Conservation (phyloP, 1,284 basidiomycete genomes). For the Leccinum pallidistipes region DNA sequence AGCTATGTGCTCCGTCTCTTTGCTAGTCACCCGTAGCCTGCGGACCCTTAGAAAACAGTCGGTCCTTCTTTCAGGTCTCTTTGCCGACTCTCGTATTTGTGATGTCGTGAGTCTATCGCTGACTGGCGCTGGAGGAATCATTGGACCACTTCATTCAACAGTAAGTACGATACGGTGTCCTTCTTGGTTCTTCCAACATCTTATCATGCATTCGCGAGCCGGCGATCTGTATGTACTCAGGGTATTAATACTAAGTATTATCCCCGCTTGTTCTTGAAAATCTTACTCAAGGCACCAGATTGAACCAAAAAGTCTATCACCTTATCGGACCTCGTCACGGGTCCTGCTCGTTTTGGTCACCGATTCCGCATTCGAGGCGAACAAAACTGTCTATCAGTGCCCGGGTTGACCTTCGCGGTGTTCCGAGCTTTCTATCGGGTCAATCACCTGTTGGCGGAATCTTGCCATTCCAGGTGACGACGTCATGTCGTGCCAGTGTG, state of each 20-base stretch:
- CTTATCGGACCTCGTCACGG: neutral
- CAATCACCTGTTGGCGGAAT: too few species aligned
- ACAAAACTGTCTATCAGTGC: neutral
- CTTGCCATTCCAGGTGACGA: too few species aligned
- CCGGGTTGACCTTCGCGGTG: neutral
- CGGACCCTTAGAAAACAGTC: too few species aligned
- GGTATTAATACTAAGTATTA: neutral
- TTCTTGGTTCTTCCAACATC: neutral
- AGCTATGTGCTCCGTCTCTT: too few species aligned
- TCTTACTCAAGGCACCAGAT: neutral
- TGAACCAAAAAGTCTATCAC: neutral
- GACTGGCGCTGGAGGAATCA: too few species aligned
- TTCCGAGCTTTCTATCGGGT: neutral
- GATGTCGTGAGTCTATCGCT: too few species aligned
- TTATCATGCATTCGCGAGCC: neutral
- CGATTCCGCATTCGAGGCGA: neutral
- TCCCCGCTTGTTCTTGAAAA: neutral
- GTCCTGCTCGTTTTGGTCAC: neutral
- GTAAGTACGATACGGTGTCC: neutral
- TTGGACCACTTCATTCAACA: too few species aligned
- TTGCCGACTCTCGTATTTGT: too few species aligned
- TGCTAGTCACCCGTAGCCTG: too few species aligned
- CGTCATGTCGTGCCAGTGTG: too few species aligned
- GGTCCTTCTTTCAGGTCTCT: too few species aligned
- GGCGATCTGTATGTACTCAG: neutral